Base-by-base conservation (phyloP, 1,139 yeast genomes). In the Blastobotrys arbuscula region DNA sequence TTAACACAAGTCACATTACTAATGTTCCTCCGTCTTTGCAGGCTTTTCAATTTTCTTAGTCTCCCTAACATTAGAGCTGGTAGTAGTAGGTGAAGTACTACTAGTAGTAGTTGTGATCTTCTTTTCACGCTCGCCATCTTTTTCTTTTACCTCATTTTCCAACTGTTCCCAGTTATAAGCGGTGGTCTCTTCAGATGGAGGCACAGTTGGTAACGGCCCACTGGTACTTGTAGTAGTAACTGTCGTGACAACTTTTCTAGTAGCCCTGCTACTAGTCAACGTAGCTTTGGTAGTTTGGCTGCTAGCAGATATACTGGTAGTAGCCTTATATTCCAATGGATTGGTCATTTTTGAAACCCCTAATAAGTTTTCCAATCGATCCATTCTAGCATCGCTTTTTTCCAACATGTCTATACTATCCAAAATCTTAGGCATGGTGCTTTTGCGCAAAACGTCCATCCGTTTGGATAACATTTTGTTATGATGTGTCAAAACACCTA, bases 171-270 rank as follows among this genome's bases (percentile, higher is more conserved):
- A 36, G 3, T 36, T 19, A 19, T 36, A 36, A 5, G 39, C 39
- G 26, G 39, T 36, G 12, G 39, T 36, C n/a, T 36, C 9, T 24
- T 36, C 39, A n/a, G 39, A 36, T 3, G 39, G 39, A 7, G 39
- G 39, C 2, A n/a, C 9, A 3, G 39, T 36, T n/a, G n/a, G n/a
- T n/a, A n/a, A n/a, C n/a, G n/a, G 8, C 6, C 24, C 16, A 24
- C 18, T 2, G 18, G 21, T 34, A 34, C 21, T 34, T 6, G 38
- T 34, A 4, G 38, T 34, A 19, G 38, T 16, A 16, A 34, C 10
- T 4, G 38, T 16, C 9, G 38, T 34, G 13, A 19, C 38, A 18
- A 34, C 18, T 10, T 9, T 18, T 18, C 13, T 16, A 2, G 38
- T 3, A 3, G 38, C 21, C 3, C 3, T 13, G 13, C 36, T 15